Percentiles rank a stretch among this genome's conserved stretches.
Evolutionary conservation across 108 stramenopile genomes (phyloP).

Genomic region (Bacterosira constricta): DNA sequence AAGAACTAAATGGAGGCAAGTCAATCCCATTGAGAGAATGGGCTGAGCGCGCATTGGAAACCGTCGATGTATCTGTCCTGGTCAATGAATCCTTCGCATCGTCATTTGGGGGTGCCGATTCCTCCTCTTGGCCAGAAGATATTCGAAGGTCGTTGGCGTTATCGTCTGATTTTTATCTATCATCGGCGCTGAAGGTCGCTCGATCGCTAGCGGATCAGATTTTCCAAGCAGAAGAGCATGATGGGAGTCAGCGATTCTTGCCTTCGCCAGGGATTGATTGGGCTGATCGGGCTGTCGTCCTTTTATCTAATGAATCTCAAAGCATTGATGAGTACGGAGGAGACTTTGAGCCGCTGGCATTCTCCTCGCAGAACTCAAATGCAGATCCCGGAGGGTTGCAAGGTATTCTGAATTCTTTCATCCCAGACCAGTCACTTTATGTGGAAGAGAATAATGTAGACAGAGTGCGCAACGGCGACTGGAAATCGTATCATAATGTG

Average conservation of each 20-base stretch:
- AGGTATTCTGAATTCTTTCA: not conserved
- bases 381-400: not conserved
- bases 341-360: conserved; percentile 1
- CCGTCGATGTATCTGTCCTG: not conserved
- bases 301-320: not conserved
- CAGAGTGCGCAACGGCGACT: not conserved
- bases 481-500: not conserved
- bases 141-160: conserved; percentile 3
- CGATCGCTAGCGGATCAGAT: conserved; percentile 9
- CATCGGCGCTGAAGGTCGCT: conserved; percentile 5
- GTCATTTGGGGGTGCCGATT: not conserved
- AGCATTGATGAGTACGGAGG: not conserved
- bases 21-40: not conserved
- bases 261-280: conserved; percentile 8
- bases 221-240: conserved; percentile 2
- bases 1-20: not conserved
- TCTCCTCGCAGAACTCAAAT: not conserved
- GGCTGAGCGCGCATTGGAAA: not conserved
- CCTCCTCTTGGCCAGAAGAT: not conserved
- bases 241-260: not conserved
- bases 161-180: conserved; percentile 7
- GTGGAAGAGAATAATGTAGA: not conserved
- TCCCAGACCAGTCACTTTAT: not conserved
- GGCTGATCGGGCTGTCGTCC: conserved; percentile 9
- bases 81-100: not conserved